phyloP scores from a whole-genome alignment of 108 stramenopile genomes.

The Cyclotella choctawhatcheeana region DNA sequence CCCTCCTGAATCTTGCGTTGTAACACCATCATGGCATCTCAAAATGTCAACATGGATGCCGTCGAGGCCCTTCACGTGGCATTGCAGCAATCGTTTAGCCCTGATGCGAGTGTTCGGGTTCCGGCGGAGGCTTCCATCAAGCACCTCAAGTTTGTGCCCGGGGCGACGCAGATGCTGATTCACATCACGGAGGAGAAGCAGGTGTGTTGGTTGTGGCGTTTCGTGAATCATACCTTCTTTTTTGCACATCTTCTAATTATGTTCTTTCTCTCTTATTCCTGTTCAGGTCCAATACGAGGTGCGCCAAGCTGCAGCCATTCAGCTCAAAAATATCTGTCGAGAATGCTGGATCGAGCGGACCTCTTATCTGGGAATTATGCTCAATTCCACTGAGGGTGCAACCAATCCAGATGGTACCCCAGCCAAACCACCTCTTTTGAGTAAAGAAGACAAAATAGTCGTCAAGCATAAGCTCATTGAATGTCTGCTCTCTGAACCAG shows the following conservation, averaged over 20 bases:
- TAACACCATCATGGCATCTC: constrained; percentile 1
- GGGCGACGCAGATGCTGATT: constrained; percentile 75
- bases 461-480: constrained; percentile 77
- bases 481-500: constrained; percentile 83
- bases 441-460: constrained; percentile 70
- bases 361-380: constrained; percentile 59
- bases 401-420: constrained; percentile 52
- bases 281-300: constrained; percentile 80
- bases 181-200: constrained; percentile 86
- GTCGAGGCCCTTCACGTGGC: constrained; percentile 84
- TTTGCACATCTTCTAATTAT: constrained; percentile 1
- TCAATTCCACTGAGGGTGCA: constrained; percentile 33
- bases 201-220: constrained; percentile 58
- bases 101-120: constrained; percentile 73
- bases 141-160: constrained; percentile 84
- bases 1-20: background rate
- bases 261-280: constrained; percentile 6
- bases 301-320: constrained; percentile 89
- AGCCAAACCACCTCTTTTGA: constrained; percentile 60
- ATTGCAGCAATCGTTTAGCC: constrained; percentile 89
- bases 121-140: constrained; percentile 86
- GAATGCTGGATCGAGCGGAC: constrained; percentile 89
- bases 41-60: constrained; percentile 17
- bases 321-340: constrained; percentile 90
- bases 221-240: background rate